A percentile compares a stretch with the other conserved stretches of the same genome.
These are phyloP conservation scores for Penicillium sp. DNA, from an alignment of 2,329 filamentous ascomycete species.

Conservation along the genomic window DNA sequence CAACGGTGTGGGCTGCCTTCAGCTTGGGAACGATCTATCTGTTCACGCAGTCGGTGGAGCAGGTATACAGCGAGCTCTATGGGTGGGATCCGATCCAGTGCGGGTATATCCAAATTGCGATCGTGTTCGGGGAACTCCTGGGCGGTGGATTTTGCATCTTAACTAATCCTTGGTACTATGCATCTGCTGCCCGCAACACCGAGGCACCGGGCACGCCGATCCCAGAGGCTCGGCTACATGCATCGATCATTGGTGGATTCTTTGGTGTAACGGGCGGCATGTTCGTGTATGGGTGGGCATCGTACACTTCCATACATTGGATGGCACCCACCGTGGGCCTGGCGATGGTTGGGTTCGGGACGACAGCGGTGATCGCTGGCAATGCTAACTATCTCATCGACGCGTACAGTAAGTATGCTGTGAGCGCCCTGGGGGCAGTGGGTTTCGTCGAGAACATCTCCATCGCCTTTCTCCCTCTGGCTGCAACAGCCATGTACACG, in stretches of 20 bases:
- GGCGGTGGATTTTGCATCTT: constrained; percentile 33
- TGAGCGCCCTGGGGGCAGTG: constrained; percentile 39
- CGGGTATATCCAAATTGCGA: constrained; percentile 32
- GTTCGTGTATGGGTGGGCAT: constrained; percentile 31
- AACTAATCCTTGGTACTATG: constrained; percentile 23
- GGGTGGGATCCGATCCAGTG: constrained; percentile 26
- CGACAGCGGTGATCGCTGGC: constrained; percentile 39
- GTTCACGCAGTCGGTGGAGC: constrained; percentile 33
- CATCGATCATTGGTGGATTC: constrained; percentile 32
- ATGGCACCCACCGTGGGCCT: constrained; percentile 28
- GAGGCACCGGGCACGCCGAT: constrained; percentile 33
- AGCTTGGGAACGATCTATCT: constrained; percentile 37
- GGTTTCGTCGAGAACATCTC: constrained; percentile 38
- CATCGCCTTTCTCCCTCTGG: constrained; percentile 40
- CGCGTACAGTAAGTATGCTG: constrained; percentile 42
- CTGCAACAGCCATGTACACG: constrained; percentile 33
- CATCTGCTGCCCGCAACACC: constrained; percentile 17
- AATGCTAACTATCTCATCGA: constrained; percentile 44
- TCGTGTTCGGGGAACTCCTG: constrained; percentile 34
- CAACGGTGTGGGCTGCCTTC: constrained; percentile 38
- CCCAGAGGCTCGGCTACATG: constrained; percentile 37
- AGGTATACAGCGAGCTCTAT: constrained; percentile 32
- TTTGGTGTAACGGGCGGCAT: constrained; percentile 23
- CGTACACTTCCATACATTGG: constrained; percentile 22
- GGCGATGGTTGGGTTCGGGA: constrained; percentile 33